These are phyloP conservation scores for Cyclotella cryptica DNA, from an alignment of 108 stramenopile species.

Conservation along the genomic window DNA sequence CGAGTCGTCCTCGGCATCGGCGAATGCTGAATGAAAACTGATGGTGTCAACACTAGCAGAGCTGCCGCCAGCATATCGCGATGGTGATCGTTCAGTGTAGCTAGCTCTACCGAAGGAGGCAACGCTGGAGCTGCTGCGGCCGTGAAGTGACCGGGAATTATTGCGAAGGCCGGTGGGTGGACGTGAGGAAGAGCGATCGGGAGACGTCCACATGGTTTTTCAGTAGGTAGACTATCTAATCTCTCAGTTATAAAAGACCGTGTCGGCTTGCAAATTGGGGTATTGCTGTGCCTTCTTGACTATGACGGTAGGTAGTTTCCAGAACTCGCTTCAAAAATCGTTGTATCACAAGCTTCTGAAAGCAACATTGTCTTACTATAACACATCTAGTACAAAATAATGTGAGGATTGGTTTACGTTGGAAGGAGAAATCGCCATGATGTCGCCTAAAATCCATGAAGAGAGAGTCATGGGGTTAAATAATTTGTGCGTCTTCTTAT, in stretches of 20 bases:
- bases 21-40: constrained; percentile 4
- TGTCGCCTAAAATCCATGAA: too few species aligned
- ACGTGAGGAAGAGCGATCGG: constrained; percentile 1
- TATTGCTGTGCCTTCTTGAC: too few species aligned
- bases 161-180: background rate
- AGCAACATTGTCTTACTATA: too few species aligned
- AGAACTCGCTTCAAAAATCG: too few species aligned
- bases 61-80: background rate
- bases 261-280: background rate
- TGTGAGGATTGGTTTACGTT: too few species aligned
- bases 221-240: background rate
- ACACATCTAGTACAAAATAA: too few species aligned
- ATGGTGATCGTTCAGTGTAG: constrained; percentile 6
- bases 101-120: background rate
- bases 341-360: too few species aligned
- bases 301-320: too few species aligned
- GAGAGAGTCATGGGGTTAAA: too few species aligned
- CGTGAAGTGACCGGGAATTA: background rate
- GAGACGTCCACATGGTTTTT: background rate
- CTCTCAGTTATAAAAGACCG: background rate
- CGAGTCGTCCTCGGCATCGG: constrained; percentile 19
- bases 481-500: too few species aligned
- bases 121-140: background rate
- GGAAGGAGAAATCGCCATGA: too few species aligned
- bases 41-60: background rate